These are phyloP conservation scores for Rhynchosporium graminicola DNA, from an alignment of 2,329 filamentous ascomycete species.

Conservation along the genomic window DNA sequence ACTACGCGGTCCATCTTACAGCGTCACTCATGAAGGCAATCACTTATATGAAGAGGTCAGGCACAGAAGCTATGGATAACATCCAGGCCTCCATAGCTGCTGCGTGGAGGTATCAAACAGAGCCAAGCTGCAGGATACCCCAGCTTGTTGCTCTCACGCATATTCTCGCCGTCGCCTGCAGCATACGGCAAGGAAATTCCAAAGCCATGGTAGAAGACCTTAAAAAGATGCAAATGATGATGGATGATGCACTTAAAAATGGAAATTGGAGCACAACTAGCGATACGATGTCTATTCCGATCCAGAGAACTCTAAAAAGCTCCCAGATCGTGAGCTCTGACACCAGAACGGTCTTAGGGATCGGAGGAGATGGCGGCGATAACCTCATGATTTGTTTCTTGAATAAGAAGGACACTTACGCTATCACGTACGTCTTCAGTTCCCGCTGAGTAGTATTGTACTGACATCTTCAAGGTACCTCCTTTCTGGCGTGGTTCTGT, in stretches of 20 bases:
- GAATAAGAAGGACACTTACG: slow-evolving; percentile 57
- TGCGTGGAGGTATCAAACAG: slow-evolving; percentile 69
- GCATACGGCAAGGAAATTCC: slow-evolving; percentile 62
- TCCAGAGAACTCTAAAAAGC: slow-evolving; percentile 52
- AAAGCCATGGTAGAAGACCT: slow-evolving; percentile 61
- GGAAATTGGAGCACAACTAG: slow-evolving; percentile 40
- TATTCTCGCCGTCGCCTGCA: slow-evolving; percentile 69
- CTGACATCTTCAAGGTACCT: slow-evolving; percentile 32
- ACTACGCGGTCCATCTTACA: slow-evolving; percentile 65
- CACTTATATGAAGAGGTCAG: slow-evolving; percentile 64
- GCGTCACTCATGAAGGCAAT: slow-evolving; percentile 70
- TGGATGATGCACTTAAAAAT: slow-evolving; percentile 55
- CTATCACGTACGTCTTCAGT: slow-evolving; percentile 34
- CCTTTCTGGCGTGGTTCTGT: slow-evolving; percentile 36
- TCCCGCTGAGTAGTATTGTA: neutral
- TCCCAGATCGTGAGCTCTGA: slow-evolving; percentile 57
- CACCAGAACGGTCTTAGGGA: slow-evolving; percentile 56
- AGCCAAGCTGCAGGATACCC: slow-evolving; percentile 61
- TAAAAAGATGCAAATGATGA: slow-evolving; percentile 58
- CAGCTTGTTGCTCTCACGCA: slow-evolving; percentile 68
- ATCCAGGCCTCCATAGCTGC: slow-evolving; percentile 75
- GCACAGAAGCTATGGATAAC: slow-evolving; percentile 66
- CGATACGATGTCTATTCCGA: slow-evolving; percentile 55
- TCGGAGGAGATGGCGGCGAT: slow-evolving; percentile 49
- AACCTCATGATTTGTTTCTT: slow-evolving; percentile 62